Evolutionary conservation across 805 yeast genomes (phyloP), one percentile per base, ranked within the genome.

Genomic region (Candida sphagnicola): DNA sequence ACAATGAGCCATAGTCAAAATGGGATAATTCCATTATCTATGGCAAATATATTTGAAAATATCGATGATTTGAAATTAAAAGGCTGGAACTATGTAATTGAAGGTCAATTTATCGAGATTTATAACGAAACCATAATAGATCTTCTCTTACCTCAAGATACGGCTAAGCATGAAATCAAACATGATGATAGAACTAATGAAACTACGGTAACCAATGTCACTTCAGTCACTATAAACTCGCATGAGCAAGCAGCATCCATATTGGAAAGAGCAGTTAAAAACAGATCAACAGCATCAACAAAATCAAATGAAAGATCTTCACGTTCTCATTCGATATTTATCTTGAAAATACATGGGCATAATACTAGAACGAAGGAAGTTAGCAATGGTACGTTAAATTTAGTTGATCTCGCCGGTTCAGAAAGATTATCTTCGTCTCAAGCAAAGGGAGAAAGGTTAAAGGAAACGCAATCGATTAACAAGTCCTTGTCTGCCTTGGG

Each of bases 361-460:
- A 78, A 85, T 51, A 14, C 45, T 1, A 50, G 52, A 8, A 77
- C 83, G 0, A 75, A 77, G 0, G 76, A 75, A 19, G 42, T 45
- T 1, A 50, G 62, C 35, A 47, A 53, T n/a, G 93, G 96, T 8
- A 71, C 76, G 2, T 65, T 91, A 41, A 90, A 91, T 53, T 64
- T 91, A 39, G 80, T 93, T 35, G 99, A 91, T 61, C 67, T 91
- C 39, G 99, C 99, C 0, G 99, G 99, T 2, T 87, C 96, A 0
- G 99, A 91, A 63, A 70, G 98, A 41, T 67, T 90, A 12, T 59
- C 80, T 8, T 72, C 76, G 13, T 85, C 96, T 0, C 85, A 81
- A 51, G 95, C 79, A 0, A 74, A 76, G 1, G 97, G 97, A 0
- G 85, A 81, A 10, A 62, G 97, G 35, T 64, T 91, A 18, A 76